Evolutionary conservation across 2,329 filamentous ascomycete species (phyloP).

Genomic region (Xylaria digitata): DNA sequence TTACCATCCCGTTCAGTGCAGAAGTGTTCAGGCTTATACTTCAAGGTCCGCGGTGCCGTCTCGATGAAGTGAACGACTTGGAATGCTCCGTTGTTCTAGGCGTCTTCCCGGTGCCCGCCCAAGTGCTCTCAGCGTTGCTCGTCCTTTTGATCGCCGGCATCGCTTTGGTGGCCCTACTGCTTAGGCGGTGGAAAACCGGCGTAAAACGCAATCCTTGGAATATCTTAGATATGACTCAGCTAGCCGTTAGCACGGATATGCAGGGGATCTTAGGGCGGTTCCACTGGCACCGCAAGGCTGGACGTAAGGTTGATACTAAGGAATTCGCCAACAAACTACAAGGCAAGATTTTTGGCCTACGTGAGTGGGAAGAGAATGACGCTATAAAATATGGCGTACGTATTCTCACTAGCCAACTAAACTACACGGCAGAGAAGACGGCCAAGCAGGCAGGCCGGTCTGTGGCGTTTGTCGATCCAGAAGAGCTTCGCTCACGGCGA

Average conservation of each 20-base stretch:
- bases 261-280: conserved; percentile 34
- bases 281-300: conserved; percentile 22
- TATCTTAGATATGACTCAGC: conserved; percentile 52
- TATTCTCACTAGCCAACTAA: conserved; percentile 25
- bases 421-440: conserved; percentile 1
- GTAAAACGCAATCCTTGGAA: conserved; percentile 56
- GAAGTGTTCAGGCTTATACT: conserved; percentile 56
- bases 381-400: conserved; percentile 43
- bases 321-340: conserved; percentile 45
- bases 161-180: conserved; percentile 43
- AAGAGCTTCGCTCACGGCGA: background rate
- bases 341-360: conserved; percentile 39
- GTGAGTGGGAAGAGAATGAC: conserved; percentile 41
- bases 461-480: conserved; percentile 17
- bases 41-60: conserved; percentile 49
- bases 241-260: conserved; percentile 46
- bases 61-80: conserved; percentile 24
- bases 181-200: conserved; percentile 54
- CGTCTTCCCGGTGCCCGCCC: conserved; percentile 49
- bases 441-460: conserved; percentile 13
- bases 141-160: conserved; percentile 49
- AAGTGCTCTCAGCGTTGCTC: conserved; percentile 51
- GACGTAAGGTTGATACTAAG: conserved; percentile 24
- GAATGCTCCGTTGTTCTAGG: conserved; percentile 53
- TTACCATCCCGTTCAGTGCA: conserved; percentile 55